Percentiles rank a stretch among this genome's conserved stretches.
Conservation (phyloP, 1,284 basidiomycete genomes). For the Ganoderma lucidum region DNA sequence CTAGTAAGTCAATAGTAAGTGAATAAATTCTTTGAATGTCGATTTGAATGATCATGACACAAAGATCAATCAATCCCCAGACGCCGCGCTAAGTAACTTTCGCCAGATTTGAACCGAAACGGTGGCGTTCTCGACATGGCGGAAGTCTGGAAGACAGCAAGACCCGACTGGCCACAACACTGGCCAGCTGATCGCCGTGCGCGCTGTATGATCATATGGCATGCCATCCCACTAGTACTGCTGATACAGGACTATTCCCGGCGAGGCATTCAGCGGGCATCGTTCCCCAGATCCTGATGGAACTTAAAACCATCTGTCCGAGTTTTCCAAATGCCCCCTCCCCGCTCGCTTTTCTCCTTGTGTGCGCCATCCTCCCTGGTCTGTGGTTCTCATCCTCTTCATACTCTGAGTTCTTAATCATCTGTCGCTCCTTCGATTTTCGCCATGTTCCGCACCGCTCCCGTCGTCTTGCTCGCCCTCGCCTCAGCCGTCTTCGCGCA, state of each 20-base stretch:
- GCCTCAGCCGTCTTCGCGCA: slow-evolving; percentile 39
- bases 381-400: slow-evolving; percentile 8
- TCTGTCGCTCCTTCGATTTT: neutral
- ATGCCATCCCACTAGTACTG: neutral
- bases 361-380: neutral
- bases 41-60: neutral
- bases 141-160: neutral
- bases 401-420: neutral
- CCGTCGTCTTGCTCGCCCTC: slow-evolving; percentile 31
- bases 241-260: neutral
- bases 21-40: too few species aligned
- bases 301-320: slow-evolving; percentile 13
- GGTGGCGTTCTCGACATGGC: neutral
- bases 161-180: neutral
- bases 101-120: neutral
- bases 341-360: slow-evolving; percentile 5
- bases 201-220: neutral
- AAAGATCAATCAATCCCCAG: neutral
- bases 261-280: slow-evolving; percentile 19
- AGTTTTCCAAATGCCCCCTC: neutral
- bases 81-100: neutral
- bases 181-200: slow-evolving; percentile 16
- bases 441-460: slow-evolving; percentile 31
- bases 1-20: accelerated
- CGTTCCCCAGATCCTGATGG: slow-evolving; percentile 12